Evolutionary conservation across 345 rosid genomes (phyloP).

Genomic region (Eucalyptus brandiana): DNA sequence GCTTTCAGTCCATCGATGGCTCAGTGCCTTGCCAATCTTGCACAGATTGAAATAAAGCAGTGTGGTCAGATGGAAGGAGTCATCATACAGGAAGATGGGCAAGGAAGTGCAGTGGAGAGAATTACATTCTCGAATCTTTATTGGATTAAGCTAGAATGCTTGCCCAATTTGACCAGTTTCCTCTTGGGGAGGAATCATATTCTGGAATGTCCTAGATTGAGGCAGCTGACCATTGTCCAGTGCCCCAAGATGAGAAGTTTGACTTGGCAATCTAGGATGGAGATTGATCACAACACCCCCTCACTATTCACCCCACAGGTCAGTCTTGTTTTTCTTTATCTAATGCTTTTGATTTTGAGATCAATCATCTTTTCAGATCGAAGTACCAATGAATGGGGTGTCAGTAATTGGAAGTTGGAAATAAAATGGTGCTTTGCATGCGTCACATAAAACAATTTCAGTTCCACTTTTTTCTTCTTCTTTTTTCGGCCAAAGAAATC

Average conservation of each 20-base stretch:
- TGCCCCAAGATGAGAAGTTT: background rate
- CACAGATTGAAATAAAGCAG: background rate
- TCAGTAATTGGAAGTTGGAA: too few relatives aligned
- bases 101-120: background rate
- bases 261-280: background rate
- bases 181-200: background rate
- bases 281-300: background rate
- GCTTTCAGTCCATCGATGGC: background rate
- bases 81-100: background rate
- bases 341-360: too few relatives aligned
- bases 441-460: too few relatives aligned
- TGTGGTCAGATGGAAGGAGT: background rate
- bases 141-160: rapidly evolving
- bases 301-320: background rate
- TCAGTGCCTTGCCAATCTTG: background rate
- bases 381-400: too few relatives aligned
- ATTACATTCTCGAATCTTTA: background rate
- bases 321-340: background rate
- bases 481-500: too few relatives aligned
- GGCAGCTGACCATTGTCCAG: rapidly evolving
- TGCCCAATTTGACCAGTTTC: background rate
- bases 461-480: too few relatives aligned
- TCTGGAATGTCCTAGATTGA: rapidly evolving
- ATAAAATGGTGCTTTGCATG: too few relatives aligned
- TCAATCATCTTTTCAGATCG: too few relatives aligned